Evolutionary conservation across 1,284 basidiomycete genomes (phyloP).

Genomic region (Fomitopsis schrenkii): DNA sequence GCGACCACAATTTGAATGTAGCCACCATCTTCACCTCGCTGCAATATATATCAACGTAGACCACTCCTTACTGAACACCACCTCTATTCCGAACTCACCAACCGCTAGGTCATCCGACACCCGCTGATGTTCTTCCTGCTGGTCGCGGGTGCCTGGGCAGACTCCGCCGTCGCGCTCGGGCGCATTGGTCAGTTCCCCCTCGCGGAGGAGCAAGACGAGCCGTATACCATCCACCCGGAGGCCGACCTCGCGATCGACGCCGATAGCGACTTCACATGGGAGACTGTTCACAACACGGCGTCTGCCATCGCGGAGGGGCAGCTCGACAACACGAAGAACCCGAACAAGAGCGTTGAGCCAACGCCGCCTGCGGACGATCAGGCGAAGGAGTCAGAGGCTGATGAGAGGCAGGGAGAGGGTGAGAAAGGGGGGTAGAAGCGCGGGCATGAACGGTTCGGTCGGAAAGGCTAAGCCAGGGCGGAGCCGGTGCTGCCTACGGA

Average conservation of each 20-base stretch:
- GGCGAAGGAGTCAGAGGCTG: background rate
- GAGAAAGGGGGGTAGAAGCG: conserved; percentile 14
- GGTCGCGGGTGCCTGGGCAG: conserved; percentile 45
- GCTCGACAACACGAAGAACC: background rate
- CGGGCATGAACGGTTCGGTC: conserved; percentile 8
- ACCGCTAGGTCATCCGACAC: conserved; percentile 43
- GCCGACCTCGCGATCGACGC: conserved; percentile 46
- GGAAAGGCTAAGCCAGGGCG: background rate
- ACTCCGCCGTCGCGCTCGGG: conserved; percentile 58
- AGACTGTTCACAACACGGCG: conserved; percentile 38
- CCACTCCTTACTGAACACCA: background rate
- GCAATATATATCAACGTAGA: conserved; percentile 68
- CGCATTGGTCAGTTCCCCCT: conserved; percentile 58
- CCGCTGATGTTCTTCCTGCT: conserved; percentile 52
- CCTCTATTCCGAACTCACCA: background rate
- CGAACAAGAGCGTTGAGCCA: background rate
- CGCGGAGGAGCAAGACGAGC: conserved; percentile 20
- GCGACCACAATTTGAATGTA: conserved; percentile 60
- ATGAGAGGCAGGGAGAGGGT: conserved; percentile 6
- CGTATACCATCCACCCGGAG: conserved; percentile 6
- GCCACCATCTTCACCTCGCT: conserved; percentile 73
- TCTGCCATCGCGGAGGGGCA: conserved; percentile 9
- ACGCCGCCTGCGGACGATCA: background rate
- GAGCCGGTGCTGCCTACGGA: no score
- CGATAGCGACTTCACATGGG: conserved; percentile 70